Percentiles rank a stretch among this genome's conserved stretches.
Conservation (phyloP, 768 basidiomycete species). For the Botryobasidium botryosum region DNA sequence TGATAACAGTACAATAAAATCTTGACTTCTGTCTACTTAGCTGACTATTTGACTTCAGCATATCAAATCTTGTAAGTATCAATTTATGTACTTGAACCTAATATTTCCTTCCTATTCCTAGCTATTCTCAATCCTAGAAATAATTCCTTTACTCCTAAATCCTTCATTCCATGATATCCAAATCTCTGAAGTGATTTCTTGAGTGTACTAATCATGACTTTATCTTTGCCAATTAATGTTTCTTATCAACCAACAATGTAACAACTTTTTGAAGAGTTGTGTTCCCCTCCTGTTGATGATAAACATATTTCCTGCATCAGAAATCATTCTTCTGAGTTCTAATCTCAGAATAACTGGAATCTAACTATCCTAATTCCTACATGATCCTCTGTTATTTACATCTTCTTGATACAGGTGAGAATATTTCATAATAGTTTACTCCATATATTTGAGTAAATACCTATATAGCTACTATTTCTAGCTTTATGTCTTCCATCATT, state of each 20-base stretch:
- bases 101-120: slow-evolving; percentile 4
- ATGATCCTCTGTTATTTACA: slow-evolving; percentile 13
- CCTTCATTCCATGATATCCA: background rate
- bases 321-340: background rate
- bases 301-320: slow-evolving; percentile 14
- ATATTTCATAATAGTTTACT: slow-evolving; percentile 12
- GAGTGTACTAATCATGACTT: background rate
- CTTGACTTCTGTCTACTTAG: too few relatives aligned
- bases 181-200: background rate
- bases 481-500: slow-evolving; percentile 8
- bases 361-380: background rate
- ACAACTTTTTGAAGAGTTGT: too few relatives aligned
- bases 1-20: too few relatives aligned
- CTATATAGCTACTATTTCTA: slow-evolving; percentile 5
- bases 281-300: too few relatives aligned
- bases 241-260: slow-evolving; percentile 1
- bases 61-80: too few relatives aligned
- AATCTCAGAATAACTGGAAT: background rate
- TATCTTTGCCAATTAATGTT: background rate
- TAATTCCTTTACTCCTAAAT: background rate
- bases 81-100: too few relatives aligned
- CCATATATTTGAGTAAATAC: slow-evolving; percentile 10
- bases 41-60: too few relatives aligned
- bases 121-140: slow-evolving; percentile 14
- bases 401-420: slow-evolving; percentile 17